Base-by-base conservation (phyloP, 257 asterid species). In the Solanum neorickii region DNA sequence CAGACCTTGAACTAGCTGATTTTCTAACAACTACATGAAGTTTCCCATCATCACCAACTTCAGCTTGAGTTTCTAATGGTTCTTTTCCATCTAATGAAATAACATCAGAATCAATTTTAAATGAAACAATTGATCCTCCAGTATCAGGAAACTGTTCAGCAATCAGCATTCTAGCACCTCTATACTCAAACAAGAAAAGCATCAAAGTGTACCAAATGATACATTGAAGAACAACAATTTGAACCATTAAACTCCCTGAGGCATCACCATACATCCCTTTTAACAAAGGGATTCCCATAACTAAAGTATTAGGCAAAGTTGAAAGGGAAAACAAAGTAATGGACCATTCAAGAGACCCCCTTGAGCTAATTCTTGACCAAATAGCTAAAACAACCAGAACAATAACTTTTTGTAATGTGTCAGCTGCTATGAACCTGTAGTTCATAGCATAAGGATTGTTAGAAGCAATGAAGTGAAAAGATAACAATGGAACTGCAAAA, bases 61-160 rank as follows among this genome's bases (percentile, higher is more conserved):
- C 96, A 15, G 98, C 94, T 12, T 92, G 92, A 1, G 98, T 92
- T 25, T 94, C 93, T 21, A 94, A 47, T 2, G 94, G 93, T 88
- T 94, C 94, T 56, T 89, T 92, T 0, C 96, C 98, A 85, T 93
- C 95, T 8, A 94, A 49, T 1, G 96, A 93, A 11, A 93, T 20
- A 25, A 94, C 88, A 66, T 93, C 98, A 6, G 98, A 93, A 52
- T 94, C 98, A 15, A 94, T 93, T 6, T 93, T 75, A 86, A 94
- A 92, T 0, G 95, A 93, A 18, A 93, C 80, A 68, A 94, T 94
- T 0, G 94, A 90, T 2, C 89, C 95, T 0, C 94, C 98, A 3
- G 93, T 93, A 23, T 93, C 98, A 1, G 98, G 98, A 25, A 94
- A 94, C 93, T 93, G 95, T 88, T 94, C 96, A 2, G 95, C 88